Conservation (phyloP, 192 early-diverging fungal species). For the Entomortierella beljakovae region DNA sequence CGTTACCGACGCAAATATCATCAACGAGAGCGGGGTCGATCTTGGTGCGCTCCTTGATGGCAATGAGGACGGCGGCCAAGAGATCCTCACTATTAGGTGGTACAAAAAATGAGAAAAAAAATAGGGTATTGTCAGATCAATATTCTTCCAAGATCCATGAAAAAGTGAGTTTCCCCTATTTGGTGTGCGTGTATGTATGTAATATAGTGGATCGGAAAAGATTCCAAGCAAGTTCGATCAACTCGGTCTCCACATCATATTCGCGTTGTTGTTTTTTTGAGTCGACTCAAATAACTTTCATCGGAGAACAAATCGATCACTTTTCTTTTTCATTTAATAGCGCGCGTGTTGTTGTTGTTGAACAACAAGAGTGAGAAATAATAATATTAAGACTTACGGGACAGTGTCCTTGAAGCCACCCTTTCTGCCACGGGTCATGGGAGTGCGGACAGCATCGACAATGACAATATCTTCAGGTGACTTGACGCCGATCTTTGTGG, state of each 20-base stretch:
- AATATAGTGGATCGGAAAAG: no score
- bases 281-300: no score
- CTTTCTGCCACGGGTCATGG: slow-evolving; percentile 79
- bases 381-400: slow-evolving; percentile 60
- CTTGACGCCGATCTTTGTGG: slow-evolving; percentile 68
- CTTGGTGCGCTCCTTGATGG: slow-evolving; percentile 76
- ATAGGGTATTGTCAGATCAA: not conserved
- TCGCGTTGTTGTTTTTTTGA: no score
- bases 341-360: not conserved
- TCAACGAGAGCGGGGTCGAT: slow-evolving; percentile 89
- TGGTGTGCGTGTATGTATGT: no score
- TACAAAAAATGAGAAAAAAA: not conserved
- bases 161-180: no score
- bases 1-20: slow-evolving; percentile 95
- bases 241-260: no score
- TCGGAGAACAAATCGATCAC: slow-evolving; percentile 1
- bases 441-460: slow-evolving; percentile 81
- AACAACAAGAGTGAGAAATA: slow-evolving; percentile 2
- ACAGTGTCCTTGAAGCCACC: slow-evolving; percentile 87
- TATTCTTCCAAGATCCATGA: no score
- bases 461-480: slow-evolving; percentile 87
- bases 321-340: not conserved
- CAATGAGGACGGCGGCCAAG: slow-evolving; percentile 81
- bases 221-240: no score
- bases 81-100: slow-evolving; percentile 66